Base-by-base conservation (phyloP, 345 rosid genomes). In the Populus pruinosa region DNA sequence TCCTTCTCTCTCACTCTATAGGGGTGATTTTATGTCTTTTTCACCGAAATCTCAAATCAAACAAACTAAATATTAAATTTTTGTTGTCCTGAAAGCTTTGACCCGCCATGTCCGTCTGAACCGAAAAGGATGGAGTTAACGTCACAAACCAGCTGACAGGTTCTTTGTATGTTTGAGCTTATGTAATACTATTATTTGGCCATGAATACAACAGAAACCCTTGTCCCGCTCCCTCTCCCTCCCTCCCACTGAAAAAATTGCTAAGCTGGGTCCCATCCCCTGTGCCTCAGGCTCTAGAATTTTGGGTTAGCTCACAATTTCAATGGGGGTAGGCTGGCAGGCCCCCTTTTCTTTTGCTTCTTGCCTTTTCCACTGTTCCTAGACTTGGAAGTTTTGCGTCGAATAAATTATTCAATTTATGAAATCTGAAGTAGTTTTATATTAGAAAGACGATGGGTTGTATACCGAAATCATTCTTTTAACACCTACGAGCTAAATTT, bases 41-140 rank as follows among this genome's bases (percentile, higher is more conserved):
- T 86, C 89, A 88, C 90, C 86, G 84, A 88, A 88, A 85, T 87
- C 82, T 77, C 33, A 69, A 82, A 83, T 78, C 74, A 78, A 77
- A 72, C 67, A 77, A 70, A 74, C 50, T 2, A 6, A 67, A 62
- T 73, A 69, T 73, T 63, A 69, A 74, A 61, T 70, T 31, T 67
- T 23, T 41, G 18, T 66, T 70, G 53, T 62, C 71, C 78, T 69
- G 78, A 59, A 69, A 81, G 71, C 77, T 83, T 86, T 88, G 89
- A 86, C 90, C 84, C 83, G 77, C 74, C 70, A 43, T 35, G 23
- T 71, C 70, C 76, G 80, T 78, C 84, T 69, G 75, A 69, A 80
- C 63, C 68, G 75, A 73, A 78, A 80, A 70, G 35, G 75, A 65
- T 67, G 76, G 71, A 63, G 55, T 76, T 76, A 76, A 35, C 82